Percentiles rank a stretch among this genome's conserved stretches.
These are phyloP conservation scores for Monilinia laxa DNA, from an alignment of 2,329 filamentous ascomycete genomes.

Conservation along the genomic window DNA sequence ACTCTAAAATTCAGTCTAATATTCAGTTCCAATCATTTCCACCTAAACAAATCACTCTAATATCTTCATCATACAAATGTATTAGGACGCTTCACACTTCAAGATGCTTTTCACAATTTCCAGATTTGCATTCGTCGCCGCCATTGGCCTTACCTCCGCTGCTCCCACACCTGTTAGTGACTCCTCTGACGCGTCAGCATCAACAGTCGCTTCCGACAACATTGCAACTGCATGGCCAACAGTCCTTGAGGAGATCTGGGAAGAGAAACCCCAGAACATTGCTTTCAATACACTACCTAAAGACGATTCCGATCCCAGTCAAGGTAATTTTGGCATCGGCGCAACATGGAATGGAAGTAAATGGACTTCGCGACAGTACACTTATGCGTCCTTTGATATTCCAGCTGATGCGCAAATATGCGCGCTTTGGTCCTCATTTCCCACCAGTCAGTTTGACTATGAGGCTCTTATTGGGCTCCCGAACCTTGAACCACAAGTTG, in stretches of 20 bases:
- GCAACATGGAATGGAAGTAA: conserved; percentile 11
- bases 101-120: conserved; percentile 9
- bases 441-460: not conserved
- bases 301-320: not conserved
- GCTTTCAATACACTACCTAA: conserved; percentile 4
- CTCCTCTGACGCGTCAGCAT: not conserved
- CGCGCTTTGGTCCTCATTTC: conserved; percentile 7
- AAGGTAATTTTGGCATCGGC: conserved; percentile 11
- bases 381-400: conserved; percentile 6
- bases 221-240: not conserved
- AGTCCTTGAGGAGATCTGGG: conserved; percentile 3
- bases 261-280: not conserved
- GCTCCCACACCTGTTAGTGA: not conserved
- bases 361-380: conserved; percentile 8
- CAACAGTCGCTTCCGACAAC: not conserved
- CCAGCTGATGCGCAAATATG: conserved; percentile 2
- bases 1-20: not conserved
- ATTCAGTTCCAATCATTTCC: not conserved
- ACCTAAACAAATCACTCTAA: not conserved
- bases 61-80: not conserved
- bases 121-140: not conserved
- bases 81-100: not conserved
- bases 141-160: not conserved
- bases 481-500: not conserved
- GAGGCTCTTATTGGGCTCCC: not conserved